Conservation (phyloP, 106 monocot species). For the Triglochin maritima region DNA sequence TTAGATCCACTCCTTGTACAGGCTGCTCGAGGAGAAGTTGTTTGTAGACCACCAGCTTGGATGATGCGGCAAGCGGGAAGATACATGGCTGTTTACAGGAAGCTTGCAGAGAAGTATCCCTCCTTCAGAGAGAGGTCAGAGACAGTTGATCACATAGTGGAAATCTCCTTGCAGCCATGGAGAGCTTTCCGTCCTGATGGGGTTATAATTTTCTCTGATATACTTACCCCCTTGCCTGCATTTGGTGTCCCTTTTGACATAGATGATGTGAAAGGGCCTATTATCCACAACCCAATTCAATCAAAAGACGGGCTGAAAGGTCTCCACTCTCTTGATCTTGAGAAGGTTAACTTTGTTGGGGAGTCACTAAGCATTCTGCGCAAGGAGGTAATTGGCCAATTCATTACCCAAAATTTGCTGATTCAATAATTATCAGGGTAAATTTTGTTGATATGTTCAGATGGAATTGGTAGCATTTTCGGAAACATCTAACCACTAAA, state of each 20-base stretch:
- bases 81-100: constrained; percentile 83
- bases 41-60: constrained; percentile 83
- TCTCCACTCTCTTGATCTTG: constrained; percentile 68
- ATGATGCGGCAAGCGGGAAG: constrained; percentile 99
- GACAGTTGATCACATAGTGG: constrained; percentile 84
- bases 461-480: too few species aligned
- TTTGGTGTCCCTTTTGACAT: constrained; percentile 94
- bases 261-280: constrained; percentile 74
- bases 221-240: constrained; percentile 89
- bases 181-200: constrained; percentile 82
- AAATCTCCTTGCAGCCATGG: constrained; percentile 99
- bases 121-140: constrained; percentile 93
- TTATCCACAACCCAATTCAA: constrained; percentile 58
- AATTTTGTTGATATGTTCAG: background rate
- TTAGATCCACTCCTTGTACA: constrained; percentile 79
- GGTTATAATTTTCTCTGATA: constrained; percentile 92
- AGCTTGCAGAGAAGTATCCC: constrained; percentile 67
- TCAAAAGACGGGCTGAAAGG: constrained; percentile 48
- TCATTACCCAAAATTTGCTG: background rate
- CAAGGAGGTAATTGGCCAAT: constrained; percentile 41
- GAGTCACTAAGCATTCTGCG: constrained; percentile 73
- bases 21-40: constrained; percentile 62
- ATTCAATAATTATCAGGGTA: background rate
- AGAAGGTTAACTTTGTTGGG: constrained; percentile 83
- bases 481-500: too few species aligned